Base-by-base conservation (phyloP, 2,329 filamentous ascomycete species). In the Colletotrichum sp. region DNA sequence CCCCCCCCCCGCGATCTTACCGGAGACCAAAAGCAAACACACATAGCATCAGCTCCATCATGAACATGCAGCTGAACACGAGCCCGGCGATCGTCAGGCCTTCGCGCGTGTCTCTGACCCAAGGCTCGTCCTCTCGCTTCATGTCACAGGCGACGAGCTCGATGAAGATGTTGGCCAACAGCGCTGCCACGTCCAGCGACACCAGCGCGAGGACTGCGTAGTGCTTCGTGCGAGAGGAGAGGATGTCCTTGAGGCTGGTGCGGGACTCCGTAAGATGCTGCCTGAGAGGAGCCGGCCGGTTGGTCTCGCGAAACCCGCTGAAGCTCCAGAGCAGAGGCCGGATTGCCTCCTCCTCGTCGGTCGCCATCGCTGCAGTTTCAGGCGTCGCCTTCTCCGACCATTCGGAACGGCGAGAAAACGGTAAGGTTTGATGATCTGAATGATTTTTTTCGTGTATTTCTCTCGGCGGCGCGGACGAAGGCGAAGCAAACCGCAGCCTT, bases 11-110 rank as follows among this genome's bases (percentile, higher is more conserved):
- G n/a, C 24, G 8, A 31, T 31, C 87, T 79, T 82, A 93, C 91
- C 82, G 77, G 36, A 85, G 81, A 3, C 92, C 92, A 83, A 92
- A 93, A 5, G 90, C 90, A 84, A 90, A 90, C 4, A 93, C 81
- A 34, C 87, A 89, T 4, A 88, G 82, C 12, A 88, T 69, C 80
- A 94, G 81, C 82, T 94, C 93, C 1, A 87, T 77, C 84, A 94
- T 86, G 79, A 94, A 94, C 33, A 93, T 78, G 76, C 87, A 90
- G 69, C 90, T 92, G 79, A 94, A 91, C 3, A 89, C 83, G 58
- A 93, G 81, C 8, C 90, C 89, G 38, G 89, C 82, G 4, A 86
- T 83, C 15, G 87, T 87, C 54, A 94, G 82, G 0, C 80, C 77
- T n/a, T 80, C 75, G 18, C 81, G 80, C 38, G 85, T 79, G 2